These are phyloP conservation scores for Melanogaster broomeanus DNA, from an alignment of 768 basidiomycete species.

Conservation along the genomic window DNA sequence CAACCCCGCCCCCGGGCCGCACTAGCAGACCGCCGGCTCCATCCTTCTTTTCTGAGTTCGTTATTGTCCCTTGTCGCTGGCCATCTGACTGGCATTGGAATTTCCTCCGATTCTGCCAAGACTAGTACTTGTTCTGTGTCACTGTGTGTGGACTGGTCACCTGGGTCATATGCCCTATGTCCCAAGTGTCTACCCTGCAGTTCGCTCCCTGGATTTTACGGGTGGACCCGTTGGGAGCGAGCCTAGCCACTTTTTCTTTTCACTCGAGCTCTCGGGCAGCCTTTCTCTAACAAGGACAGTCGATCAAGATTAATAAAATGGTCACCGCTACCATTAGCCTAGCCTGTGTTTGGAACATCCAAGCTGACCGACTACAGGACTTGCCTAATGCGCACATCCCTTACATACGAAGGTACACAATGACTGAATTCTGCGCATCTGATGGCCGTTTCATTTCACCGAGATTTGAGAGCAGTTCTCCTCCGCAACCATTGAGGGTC, in stretches of 20 bases:
- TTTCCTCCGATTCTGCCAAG: background rate
- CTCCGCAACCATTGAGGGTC: background rate
- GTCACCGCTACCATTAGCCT: background rate
- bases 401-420: conserved; percentile 11
- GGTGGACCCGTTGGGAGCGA: background rate
- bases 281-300: background rate
- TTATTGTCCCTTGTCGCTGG: conserved; percentile 3
- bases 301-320: background rate
- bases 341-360: background rate
- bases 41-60: conserved; percentile 4
- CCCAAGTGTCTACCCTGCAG: too few species aligned
- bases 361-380: conserved; percentile 1
- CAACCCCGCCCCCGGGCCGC: conserved; percentile 5
- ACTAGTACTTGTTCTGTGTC: too few species aligned
- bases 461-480: background rate
- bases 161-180: too few species aligned
- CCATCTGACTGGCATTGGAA: background rate
- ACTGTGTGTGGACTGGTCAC: too few species aligned
- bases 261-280: background rate
- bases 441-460: conserved; percentile 7
- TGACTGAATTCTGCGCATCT: conserved; percentile 4
- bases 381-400: conserved; percentile 3
- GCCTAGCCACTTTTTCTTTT: background rate
- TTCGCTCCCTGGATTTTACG: background rate
- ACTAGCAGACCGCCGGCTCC: conserved; percentile 8